A percentile compares a stretch with the other conserved stretches of the same genome.
phyloP scores from a whole-genome alignment of 2,329 filamentous ascomycete species.

The Ceratocystis variospora region DNA sequence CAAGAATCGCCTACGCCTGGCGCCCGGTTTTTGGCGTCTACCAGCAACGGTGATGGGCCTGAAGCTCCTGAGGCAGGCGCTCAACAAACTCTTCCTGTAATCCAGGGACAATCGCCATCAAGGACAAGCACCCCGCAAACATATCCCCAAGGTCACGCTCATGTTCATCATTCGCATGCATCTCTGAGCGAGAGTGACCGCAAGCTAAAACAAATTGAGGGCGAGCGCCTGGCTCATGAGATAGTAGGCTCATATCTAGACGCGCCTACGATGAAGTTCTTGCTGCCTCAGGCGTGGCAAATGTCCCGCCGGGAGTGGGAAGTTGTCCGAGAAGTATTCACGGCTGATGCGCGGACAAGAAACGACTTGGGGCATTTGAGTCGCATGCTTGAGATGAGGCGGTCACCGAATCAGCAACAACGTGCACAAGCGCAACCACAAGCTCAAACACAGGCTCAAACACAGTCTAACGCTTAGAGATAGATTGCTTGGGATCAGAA shows the following conservation, averaged over 20 bases:
- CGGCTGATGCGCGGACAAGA: slow-evolving; percentile 49
- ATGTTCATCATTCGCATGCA: neutral
- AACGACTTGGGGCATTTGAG: slow-evolving; percentile 47
- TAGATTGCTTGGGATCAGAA: no score
- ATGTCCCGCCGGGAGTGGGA: slow-evolving; percentile 61
- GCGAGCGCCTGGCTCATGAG: slow-evolving; percentile 44
- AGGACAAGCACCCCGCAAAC: neutral
- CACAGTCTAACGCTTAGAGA: neutral
- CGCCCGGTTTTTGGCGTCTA: slow-evolving; percentile 14
- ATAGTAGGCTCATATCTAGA: slow-evolving; percentile 50
- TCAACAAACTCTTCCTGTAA: slow-evolving; percentile 21
- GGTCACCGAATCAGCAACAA: slow-evolving; percentile 9
- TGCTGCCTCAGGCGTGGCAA: slow-evolving; percentile 53
- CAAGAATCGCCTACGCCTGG: slow-evolving; percentile 27
- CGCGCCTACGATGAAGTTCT: slow-evolving; percentile 52
- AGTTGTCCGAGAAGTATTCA: slow-evolving; percentile 55
- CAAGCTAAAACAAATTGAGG: slow-evolving; percentile 25
- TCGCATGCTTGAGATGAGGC: slow-evolving; percentile 35
- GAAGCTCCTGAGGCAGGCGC: slow-evolving; percentile 21
- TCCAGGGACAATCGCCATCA: slow-evolving; percentile 3
- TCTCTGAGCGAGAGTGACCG: slow-evolving; percentile 12
- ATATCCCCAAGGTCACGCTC: neutral
- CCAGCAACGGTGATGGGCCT: neutral
- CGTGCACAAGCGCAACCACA: neutral
- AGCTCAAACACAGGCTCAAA: neutral